Evolutionary conservation across 768 basidiomycete species (phyloP), one percentile per base, ranked within the genome.

Genomic region (Lentinula sp.): DNA sequence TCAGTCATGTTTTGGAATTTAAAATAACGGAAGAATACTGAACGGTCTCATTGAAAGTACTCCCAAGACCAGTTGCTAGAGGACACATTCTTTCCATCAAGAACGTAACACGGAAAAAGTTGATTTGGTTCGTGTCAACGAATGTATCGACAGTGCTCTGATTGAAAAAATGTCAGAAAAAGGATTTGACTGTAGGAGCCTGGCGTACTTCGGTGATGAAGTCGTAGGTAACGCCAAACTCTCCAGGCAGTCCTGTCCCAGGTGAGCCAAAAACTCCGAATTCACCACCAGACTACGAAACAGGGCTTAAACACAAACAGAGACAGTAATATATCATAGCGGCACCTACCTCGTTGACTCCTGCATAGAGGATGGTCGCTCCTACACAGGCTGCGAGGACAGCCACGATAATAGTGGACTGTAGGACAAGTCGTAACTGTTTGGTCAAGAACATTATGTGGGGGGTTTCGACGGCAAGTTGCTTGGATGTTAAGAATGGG

Each of bases 21-120:
- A 16, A 46, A 0, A 37, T 23, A 6, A 35, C 18, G 23, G 4
- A 45, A 16, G 13, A 41, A 2, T 7, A 64, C 67, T 39, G 45
- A 46, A 77, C 79, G 7, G 79, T 79, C 65, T 80, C 79, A 54
- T 80, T 80, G 68, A 80, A 80, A 35, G 57, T 69, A 1, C 69
- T 70, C 0, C 78, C 78, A 13, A 80, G 70, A 5, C 78, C 78
- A 45, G 68, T 74, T 1, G 68, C 64, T 33, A 76, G 68, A 48
- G 74, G 76, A 51, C 70, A 74, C 77, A 78, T 76, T 10, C 79
- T 71, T 64, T 79, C 77, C 77, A 80, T 79, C 41, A 80, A 71
- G 68, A 80, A 79, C 2, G 79, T 77, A 13, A 80, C 78, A 18
- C 79, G 76, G 72, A 80, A 79, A 65, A 79, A 73, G 59, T 80